Percentiles rank a stretch among this genome's conserved stretches.
phyloP scores from a whole-genome alignment of 2,329 filamentous ascomycete genomes.

The Claviceps sp. region DNA sequence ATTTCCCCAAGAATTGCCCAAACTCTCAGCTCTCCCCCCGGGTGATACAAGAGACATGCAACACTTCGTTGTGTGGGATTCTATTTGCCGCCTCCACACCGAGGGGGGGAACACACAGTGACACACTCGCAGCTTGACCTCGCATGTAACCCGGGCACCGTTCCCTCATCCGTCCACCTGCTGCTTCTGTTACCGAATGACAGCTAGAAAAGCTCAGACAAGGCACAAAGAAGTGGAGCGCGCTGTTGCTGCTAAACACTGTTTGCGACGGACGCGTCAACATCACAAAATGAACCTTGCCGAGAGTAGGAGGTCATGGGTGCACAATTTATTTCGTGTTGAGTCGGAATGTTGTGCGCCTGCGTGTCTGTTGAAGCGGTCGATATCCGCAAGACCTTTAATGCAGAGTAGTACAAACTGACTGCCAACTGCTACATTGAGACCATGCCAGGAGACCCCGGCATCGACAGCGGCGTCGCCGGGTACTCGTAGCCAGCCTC shows the following conservation, averaged over 20 bases:
- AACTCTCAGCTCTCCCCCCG: no score
- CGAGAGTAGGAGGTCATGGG: not conserved
- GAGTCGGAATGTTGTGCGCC: no score
- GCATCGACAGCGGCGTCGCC: conserved; percentile 61
- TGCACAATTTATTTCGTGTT: no score
- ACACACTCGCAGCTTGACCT: no score
- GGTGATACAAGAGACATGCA: no score
- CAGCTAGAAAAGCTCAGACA: not conserved
- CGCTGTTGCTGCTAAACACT: not conserved
- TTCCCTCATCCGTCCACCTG: not conserved
- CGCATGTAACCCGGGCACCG: not conserved
- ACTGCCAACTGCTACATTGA: conserved; percentile 9
- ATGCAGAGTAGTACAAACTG: not conserved
- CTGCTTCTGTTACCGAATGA: not conserved
- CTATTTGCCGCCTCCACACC: no score
- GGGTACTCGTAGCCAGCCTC: conserved; percentile 52
- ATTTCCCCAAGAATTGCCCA: no score
- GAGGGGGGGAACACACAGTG: no score
- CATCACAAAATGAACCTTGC: not conserved
- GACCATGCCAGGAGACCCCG: conserved; percentile 47
- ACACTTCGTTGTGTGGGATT: no score
- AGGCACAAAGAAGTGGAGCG: not conserved
- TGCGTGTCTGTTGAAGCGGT: not conserved
- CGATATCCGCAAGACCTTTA: no score
- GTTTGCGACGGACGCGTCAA: not conserved